Evolutionary conservation across 78 protist genomes (phyloP).

Genomic region (Guillardia theta): DNA sequence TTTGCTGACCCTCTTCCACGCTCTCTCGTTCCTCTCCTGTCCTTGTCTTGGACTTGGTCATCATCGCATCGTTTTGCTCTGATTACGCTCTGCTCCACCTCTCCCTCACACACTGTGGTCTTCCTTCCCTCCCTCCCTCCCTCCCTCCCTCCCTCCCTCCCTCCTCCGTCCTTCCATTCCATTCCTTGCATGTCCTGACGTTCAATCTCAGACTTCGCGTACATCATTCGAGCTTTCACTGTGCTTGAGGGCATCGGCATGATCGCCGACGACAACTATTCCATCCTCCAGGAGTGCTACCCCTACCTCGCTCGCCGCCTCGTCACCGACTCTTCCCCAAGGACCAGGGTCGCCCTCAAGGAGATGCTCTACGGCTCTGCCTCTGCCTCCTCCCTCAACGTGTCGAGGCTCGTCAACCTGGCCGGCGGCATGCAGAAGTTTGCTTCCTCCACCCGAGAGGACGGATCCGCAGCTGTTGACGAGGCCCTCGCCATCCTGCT

Average conservation of each 20-base stretch:
- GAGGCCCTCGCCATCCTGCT: background rate
- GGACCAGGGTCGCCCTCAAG: background rate
- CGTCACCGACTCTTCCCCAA: background rate
- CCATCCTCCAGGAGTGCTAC: background rate
- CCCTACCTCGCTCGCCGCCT: background rate
- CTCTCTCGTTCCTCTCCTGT: too few relatives aligned
- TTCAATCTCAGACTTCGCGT: background rate
- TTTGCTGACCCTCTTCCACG: background rate
- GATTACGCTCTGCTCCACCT: background rate
- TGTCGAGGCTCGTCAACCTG: background rate
- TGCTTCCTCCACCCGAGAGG: background rate
- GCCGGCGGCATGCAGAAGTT: background rate
- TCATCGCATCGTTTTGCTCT: too few relatives aligned
- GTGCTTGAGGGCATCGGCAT: constrained; percentile 30
- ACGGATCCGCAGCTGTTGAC: background rate
- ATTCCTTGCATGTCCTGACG: too few relatives aligned
- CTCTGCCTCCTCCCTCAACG: background rate
- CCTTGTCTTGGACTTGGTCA: too few relatives aligned
- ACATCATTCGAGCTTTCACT: constrained; percentile 39
- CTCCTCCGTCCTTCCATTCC: too few relatives aligned
- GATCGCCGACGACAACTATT: background rate
- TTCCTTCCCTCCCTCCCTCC: too few relatives aligned
- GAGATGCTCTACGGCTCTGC: background rate
- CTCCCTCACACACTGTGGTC: background rate
- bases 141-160: too few relatives aligned